Conservation (phyloP, 371 early-diverging fungal species). For the Quaeritorhiza haematococci region DNA sequence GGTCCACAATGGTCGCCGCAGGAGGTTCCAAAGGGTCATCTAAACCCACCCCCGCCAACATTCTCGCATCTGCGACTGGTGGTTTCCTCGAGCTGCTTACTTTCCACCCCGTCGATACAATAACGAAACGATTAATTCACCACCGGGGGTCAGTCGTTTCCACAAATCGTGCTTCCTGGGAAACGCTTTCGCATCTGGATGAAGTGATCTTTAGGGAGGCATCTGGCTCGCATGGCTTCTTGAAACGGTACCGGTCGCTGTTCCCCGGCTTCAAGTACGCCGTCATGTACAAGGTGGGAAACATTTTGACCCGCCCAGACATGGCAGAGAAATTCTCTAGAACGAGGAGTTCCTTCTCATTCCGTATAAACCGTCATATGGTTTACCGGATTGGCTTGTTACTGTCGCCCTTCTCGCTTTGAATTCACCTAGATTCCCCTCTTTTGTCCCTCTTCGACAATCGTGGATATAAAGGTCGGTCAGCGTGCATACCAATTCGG, state of each 20-base stretch:
- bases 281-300: conserved; percentile 69
- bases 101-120: not conserved
- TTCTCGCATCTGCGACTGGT: not conserved
- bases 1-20: no score
- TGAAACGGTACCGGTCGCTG: conserved; percentile 83
- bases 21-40: no score
- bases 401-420: no score
- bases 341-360: no score
- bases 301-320: no score
- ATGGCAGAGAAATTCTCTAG: no score
- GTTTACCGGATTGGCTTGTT: no score
- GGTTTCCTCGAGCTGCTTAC: not conserved
- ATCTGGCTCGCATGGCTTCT: conserved; percentile 44
- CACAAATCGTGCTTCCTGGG: not conserved
- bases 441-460: no score
- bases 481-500: conserved; percentile 97
- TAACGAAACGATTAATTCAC: not conserved
- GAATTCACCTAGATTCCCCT: no score
- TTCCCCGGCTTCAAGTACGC: conserved; percentile 97
- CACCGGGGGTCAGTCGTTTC: not conserved
- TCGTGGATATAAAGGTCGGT: conserved; percentile 72
- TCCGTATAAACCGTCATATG: no score
- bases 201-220: not conserved
- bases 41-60: no score
- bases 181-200: not conserved